Evolutionary conservation across 1,284 basidiomycete genomes (phyloP).

Genomic region (Exobasidium rhododendri): DNA sequence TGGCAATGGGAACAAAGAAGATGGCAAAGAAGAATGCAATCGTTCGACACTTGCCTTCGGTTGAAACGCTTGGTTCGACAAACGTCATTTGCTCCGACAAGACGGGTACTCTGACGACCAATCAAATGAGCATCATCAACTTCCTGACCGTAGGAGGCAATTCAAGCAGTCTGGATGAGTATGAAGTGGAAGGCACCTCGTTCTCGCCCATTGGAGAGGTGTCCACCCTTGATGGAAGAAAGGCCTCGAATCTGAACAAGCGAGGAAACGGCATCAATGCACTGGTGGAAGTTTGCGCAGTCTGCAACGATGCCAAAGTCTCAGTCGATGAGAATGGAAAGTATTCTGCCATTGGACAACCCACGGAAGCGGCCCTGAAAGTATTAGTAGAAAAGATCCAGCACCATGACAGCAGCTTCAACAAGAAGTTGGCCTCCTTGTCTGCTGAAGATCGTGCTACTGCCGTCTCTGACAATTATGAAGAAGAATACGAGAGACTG

Average conservation of each 20-base stretch:
- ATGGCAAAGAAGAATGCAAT: constrained; percentile 55
- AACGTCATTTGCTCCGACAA: constrained; percentile 56
- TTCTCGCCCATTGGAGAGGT: constrained; percentile 46
- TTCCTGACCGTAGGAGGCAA: constrained; percentile 28
- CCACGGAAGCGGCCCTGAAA: constrained; percentile 65
- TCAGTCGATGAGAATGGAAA: constrained; percentile 64
- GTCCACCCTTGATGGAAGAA: constrained; percentile 26
- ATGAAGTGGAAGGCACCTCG: constrained; percentile 44
- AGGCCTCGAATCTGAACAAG: constrained; percentile 30
- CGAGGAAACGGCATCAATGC: constrained; percentile 43
- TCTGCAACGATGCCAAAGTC: constrained; percentile 52
- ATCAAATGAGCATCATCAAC: constrained; percentile 53
- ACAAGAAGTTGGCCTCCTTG: constrained; percentile 63
- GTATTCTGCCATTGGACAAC: constrained; percentile 87
- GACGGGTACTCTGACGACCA: constrained; percentile 54
- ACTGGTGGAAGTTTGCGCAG: constrained; percentile 45
- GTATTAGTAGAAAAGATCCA: constrained; percentile 78
- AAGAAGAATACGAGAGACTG: constrained; percentile 74
- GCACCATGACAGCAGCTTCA: constrained; percentile 57
- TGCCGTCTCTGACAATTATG: constrained; percentile 73
- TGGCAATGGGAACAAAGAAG: constrained; percentile 53
- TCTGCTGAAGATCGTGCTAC: constrained; percentile 67
- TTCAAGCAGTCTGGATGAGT: constrained; percentile 25
- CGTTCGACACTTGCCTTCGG: constrained; percentile 50
- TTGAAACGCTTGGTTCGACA: constrained; percentile 53